A percentile compares a stretch with the other conserved stretches of the same genome.
phyloP scores from a whole-genome alignment of 768 basidiomycete genomes.

The Clavulina sp. region DNA sequence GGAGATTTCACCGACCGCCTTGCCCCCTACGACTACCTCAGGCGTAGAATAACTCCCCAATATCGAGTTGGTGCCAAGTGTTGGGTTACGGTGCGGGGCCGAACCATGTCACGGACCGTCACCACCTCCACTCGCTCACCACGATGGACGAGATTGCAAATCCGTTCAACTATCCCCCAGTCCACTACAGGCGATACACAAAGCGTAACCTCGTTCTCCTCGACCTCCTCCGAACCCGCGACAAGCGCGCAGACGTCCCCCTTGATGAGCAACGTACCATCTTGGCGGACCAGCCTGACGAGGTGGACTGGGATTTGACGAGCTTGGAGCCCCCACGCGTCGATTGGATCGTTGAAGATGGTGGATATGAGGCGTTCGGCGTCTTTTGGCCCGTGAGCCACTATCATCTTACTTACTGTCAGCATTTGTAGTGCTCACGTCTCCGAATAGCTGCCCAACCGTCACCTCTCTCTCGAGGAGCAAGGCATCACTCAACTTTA shows the following conservation, averaged over 20 bases:
- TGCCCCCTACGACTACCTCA: no score
- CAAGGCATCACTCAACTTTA: constrained; percentile 68
- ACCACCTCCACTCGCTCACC: no score
- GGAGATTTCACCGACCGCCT: no score
- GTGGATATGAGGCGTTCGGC: constrained; percentile 68
- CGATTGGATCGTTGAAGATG: constrained; percentile 82
- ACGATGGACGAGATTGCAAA: constrained; percentile 21
- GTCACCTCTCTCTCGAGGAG: constrained; percentile 64
- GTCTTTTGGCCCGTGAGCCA: constrained; percentile 70
- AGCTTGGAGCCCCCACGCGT: constrained; percentile 74
- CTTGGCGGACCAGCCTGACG: constrained; percentile 49
- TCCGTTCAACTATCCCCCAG: constrained; percentile 80
- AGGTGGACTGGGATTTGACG: constrained; percentile 60
- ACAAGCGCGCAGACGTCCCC: constrained; percentile 28
- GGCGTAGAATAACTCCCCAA: no score
- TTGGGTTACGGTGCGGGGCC: no score
- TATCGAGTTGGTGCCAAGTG: no score
- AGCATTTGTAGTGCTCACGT: background rate
- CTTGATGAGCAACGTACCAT: constrained; percentile 25
- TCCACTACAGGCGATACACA: constrained; percentile 65
- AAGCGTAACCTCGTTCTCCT: constrained; percentile 55
- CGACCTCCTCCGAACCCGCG: constrained; percentile 28
- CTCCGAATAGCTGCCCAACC: constrained; percentile 52
- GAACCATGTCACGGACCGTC: no score
- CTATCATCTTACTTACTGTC: background rate